A percentile compares a stretch with the other conserved stretches of the same genome.
phyloP scores from a whole-genome alignment of 2,329 filamentous ascomycete species.

The Lecanoromycetidae sp. region DNA sequence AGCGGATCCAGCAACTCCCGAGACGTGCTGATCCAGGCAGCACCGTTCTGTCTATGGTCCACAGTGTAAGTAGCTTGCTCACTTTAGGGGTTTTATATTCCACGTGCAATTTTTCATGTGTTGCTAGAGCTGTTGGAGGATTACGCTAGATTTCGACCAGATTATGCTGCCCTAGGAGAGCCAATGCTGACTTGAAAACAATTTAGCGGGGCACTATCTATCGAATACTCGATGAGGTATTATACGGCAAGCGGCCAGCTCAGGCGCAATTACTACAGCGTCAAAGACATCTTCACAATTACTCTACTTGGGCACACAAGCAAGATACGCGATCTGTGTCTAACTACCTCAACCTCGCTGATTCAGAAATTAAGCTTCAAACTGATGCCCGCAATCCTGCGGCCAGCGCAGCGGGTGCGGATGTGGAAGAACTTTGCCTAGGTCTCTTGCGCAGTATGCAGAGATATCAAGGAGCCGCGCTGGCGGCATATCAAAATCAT shows the following conservation, averaged over 20 bases:
- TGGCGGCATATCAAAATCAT: slow-evolving; percentile 31
- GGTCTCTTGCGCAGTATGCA: slow-evolving; percentile 26
- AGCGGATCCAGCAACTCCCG: not conserved
- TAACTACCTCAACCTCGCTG: not conserved
- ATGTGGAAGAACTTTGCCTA: slow-evolving; percentile 21
- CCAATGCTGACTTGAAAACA: no score
- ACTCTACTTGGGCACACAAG: not conserved
- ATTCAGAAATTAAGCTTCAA: not conserved
- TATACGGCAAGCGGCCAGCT: not conserved
- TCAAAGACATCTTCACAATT: not conserved
- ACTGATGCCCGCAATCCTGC: not conserved
- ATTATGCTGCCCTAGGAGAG: no score
- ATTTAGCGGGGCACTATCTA: no score
- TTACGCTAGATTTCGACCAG: no score
- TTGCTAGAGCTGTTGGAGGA: no score
- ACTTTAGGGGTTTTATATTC: not conserved
- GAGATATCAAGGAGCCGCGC: slow-evolving; percentile 26
- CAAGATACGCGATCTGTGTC: not conserved
- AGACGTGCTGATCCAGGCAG: not conserved
- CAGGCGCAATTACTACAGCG: not conserved
- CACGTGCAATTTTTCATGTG: no score
- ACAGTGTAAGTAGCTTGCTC: not conserved
- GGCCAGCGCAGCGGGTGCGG: not conserved
- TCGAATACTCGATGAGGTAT: no score
- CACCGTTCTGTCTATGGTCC: not conserved